Evolutionary conservation across 2,329 filamentous ascomycete genomes (phyloP), one percentile per base, ranked within the genome.

Genomic region (Microdochium paspali): DNA sequence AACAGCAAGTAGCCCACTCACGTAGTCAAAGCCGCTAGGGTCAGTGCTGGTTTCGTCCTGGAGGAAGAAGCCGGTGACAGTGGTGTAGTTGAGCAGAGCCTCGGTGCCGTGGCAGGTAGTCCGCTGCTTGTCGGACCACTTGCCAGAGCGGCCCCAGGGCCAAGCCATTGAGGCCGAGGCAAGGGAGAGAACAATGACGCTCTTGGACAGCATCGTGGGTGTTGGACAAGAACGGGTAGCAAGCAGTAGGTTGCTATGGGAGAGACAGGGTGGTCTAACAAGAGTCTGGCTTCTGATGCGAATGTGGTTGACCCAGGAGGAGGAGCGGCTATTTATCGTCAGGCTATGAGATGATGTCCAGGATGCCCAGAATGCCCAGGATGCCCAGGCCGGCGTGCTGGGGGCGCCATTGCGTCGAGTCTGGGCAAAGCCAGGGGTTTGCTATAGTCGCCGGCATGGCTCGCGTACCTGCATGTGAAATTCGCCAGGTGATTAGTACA

Each of bases 21-120:
- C 82, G 57, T 85, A 85, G 62, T 85, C 79, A 61, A 85, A 86
- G 2, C 64, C 73, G 2, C 59, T 66, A 2, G 79, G 63, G 48
- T 77, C 65, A 1, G 82, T 85, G 3, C 66, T 56, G 0, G 68
- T 57, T 21, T 83, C 73, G 56, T 85, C 82, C 56, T 86, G 82
- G 21, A 79, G 64, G 55, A 86, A 86, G 61, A 80, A 79, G 0
- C 79, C 82, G 0, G 69, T 66, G 1, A 85, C 69, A 0, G 80
- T 75, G 0, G 73, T 76, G 58, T 83, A 85, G 49, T 76, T 74
- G 58, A 82, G 72, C 47, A 76, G 70, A 32, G 54, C 53, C 39
- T 51, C 48, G 24, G 47, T 43, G 44, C 51, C 47, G n/a, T 53
- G 48, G n/a, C 48, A 51, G 3, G 50, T 47, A 26, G 47, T 47